Evolutionary conservation across 257 asterid species (phyloP).

Genomic region (Solanum chilense): DNA sequence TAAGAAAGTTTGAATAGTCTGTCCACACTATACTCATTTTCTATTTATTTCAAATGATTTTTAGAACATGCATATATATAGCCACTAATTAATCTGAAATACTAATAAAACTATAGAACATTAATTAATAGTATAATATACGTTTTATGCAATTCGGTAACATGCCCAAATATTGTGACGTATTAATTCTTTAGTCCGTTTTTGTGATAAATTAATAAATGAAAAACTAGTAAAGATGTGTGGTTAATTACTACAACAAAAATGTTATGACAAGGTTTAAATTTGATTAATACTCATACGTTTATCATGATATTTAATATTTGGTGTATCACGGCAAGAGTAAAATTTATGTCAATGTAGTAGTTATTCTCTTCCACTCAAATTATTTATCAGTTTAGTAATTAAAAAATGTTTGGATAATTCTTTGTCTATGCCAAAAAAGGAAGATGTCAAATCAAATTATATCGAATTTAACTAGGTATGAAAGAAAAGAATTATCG

Average conservation of each 20-base stretch:
- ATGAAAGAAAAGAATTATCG: background rate
- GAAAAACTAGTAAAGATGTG: background rate
- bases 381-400: no score
- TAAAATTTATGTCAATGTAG: background rate
- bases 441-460: background rate
- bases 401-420: background rate
- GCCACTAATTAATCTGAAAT: background rate
- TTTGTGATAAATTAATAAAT: background rate
- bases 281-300: background rate
- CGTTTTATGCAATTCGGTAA: background rate
- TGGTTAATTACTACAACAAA: background rate
- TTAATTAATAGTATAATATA: background rate
- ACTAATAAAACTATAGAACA: background rate
- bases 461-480: background rate
- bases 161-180: background rate
- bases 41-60: conserved; percentile 5
- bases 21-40: conserved; percentile 13
- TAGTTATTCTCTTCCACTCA: background rate
- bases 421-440: background rate
- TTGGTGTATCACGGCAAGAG: background rate
- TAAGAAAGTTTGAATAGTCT: conserved; percentile 39
- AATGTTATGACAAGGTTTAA: background rate
- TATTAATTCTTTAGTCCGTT: background rate
- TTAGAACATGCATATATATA: background rate
- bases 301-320: background rate